A percentile compares a stretch with the other conserved stretches of the same genome.
phyloP scores from a whole-genome alignment of 2,329 filamentous ascomycete genomes.

The Cladosporium sp. region DNA sequence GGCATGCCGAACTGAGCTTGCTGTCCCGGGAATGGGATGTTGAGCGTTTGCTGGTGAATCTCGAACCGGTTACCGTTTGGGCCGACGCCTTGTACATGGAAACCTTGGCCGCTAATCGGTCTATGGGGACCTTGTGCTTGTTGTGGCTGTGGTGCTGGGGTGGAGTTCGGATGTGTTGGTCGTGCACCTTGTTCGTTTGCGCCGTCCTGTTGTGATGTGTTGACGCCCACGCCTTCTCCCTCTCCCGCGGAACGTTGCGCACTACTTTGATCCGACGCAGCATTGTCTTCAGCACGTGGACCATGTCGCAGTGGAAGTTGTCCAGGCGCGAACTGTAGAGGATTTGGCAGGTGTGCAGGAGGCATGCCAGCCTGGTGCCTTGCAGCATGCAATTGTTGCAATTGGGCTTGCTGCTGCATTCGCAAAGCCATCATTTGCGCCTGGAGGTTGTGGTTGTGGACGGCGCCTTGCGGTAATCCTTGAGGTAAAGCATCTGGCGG shows the following conservation, averaged over 20 bases:
- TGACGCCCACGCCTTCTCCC: neutral
- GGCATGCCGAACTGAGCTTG: slow-evolving; percentile 12
- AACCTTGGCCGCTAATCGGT: slow-evolving; percentile 30
- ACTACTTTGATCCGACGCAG: neutral
- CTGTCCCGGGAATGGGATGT: slow-evolving; percentile 22
- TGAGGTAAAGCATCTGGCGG: slow-evolving; percentile 4
- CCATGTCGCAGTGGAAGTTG: neutral
- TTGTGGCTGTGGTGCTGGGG: neutral
- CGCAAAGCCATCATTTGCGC: slow-evolving; percentile 20
- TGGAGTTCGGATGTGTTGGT: neutral
- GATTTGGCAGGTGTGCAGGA: slow-evolving; percentile 11
- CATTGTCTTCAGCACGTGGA: neutral
- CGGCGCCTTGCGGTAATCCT: neutral
- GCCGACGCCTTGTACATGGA: slow-evolving; percentile 34
- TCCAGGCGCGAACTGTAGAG: neutral
- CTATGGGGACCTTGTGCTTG: slow-evolving; percentile 19
- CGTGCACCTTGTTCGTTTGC: neutral
- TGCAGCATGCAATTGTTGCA: slow-evolving; percentile 23
- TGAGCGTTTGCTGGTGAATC: slow-evolving; percentile 35
- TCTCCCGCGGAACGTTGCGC: neutral
- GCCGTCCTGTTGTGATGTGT: neutral
- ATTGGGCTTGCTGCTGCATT: slow-evolving; percentile 25
- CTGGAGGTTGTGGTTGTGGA: slow-evolving; percentile 2
- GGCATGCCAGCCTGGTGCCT: neutral
- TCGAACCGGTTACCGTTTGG: slow-evolving; percentile 35